Evolutionary conservation across 495 filamentous ascomycete genomes (phyloP).

Genomic region (Clohesyomyces aquaticus): DNA sequence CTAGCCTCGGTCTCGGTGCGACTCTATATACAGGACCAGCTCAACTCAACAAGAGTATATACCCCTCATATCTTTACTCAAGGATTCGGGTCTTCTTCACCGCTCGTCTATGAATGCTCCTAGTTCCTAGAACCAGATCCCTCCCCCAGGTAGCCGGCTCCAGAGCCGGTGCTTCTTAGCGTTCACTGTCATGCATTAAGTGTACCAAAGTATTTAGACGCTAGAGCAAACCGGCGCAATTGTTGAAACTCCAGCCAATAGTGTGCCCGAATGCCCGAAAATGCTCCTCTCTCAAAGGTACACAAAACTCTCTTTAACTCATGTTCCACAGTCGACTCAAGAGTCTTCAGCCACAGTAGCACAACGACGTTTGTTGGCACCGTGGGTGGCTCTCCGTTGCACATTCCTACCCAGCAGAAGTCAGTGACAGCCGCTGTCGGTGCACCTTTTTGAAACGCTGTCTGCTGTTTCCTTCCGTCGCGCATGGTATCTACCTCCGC

Average conservation of each 20-base stretch:
- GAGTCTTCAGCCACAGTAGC: neutral
- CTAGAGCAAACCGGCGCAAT: neutral
- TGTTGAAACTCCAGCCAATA: neutral
- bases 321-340: neutral
- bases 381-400: neutral
- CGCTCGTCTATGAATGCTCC: neutral
- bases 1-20: too few relatives aligned
- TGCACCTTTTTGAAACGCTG: neutral
- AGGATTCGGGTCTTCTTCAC: neutral
- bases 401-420: neutral
- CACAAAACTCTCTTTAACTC: neutral
- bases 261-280: neutral
- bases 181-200: neutral
- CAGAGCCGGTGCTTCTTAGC: neutral
- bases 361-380: neutral
- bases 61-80: neutral
- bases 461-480: neutral
- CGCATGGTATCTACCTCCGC: too few relatives aligned
- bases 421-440: neutral
- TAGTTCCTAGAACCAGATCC: neutral
- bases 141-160: neutral
- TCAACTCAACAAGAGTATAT: too few relatives aligned
- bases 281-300: neutral
- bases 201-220: neutral
- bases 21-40: too few relatives aligned